These are phyloP conservation scores for Neurospora sp. DNA, from an alignment of 495 filamentous ascomycete species.

Conservation along the genomic window DNA sequence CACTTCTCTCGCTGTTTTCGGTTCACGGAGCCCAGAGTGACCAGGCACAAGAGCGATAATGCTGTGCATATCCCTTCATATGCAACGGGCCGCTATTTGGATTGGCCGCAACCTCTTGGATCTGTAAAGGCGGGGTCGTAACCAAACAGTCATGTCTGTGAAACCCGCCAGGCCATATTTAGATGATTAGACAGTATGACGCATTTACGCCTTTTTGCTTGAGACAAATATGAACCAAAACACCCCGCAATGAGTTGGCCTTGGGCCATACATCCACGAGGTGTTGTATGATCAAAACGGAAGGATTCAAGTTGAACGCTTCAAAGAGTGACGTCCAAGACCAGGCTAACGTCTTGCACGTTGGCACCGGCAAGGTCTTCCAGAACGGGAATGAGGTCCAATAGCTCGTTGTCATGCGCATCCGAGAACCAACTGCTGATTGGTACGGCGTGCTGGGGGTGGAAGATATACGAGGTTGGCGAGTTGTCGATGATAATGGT, in stretches of 20 bases:
- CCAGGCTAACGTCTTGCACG: slow-evolving; percentile 92
- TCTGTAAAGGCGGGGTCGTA: slow-evolving; percentile 1
- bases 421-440: slow-evolving; percentile 99
- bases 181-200: slow-evolving; percentile 21
- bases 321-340: slow-evolving; percentile 91
- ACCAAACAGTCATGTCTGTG: slow-evolving; percentile 5
- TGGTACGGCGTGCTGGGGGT: slow-evolving; percentile 96
- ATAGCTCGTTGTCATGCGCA: slow-evolving; percentile 96
- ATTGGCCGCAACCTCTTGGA: background rate
- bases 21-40: background rate
- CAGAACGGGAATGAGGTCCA: slow-evolving; percentile 96
- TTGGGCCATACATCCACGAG: slow-evolving; percentile 2
- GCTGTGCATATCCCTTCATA: background rate
- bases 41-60: background rate
- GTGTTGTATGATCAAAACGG: slow-evolving; percentile 15
- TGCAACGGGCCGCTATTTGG: background rate
- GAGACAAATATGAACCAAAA: slow-evolving; percentile 18
- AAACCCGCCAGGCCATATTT: slow-evolving; percentile 14
- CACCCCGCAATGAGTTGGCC: slow-evolving; percentile 41
- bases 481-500: slow-evolving; percentile 99
- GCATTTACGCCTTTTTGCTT: slow-evolving; percentile 5
- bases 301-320: slow-evolving; percentile 25
- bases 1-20: background rate
- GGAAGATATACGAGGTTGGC: slow-evolving; percentile 98
- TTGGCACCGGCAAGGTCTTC: slow-evolving; percentile 85